phyloP scores from a whole-genome alignment of 202 grass and related monocot species.

The Schoenoplectus triqueter region DNA sequence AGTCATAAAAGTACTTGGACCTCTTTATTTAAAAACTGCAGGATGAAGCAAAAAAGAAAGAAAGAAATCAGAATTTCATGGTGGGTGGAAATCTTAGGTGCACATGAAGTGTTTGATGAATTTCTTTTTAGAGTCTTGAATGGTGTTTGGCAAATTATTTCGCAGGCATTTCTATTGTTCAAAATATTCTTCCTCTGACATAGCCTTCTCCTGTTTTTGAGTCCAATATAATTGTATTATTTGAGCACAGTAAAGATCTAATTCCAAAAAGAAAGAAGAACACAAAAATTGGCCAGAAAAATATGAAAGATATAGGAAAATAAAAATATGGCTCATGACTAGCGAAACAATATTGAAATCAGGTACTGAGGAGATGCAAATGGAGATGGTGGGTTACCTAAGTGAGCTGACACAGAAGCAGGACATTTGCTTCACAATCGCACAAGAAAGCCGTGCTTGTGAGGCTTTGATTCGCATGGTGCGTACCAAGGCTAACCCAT shows the following conservation, averaged over 20 bases:
- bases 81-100: background rate
- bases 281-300: background rate
- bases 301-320: background rate
- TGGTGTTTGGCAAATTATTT: too few relatives aligned
- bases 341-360: conserved; percentile 36
- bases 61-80: background rate
- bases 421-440: conserved; percentile 72
- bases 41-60: background rate
- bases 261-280: background rate
- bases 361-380: conserved; percentile 85
- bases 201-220: background rate
- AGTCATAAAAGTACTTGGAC: background rate
- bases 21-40: conserved; percentile 8
- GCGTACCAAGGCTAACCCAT: conserved; percentile 22
- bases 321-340: conserved; percentile 30
- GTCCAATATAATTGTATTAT: background rate
- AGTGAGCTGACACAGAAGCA: conserved; percentile 75
- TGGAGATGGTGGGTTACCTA: conserved; percentile 92
- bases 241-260: background rate
- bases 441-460: conserved; percentile 49
- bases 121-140: background rate
- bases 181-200: background rate
- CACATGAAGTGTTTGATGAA: background rate
- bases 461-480: conserved; percentile 81
- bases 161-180: too few relatives aligned